These are phyloP conservation scores for Tuber borchii DNA, from an alignment of 495 filamentous ascomycete genomes.

Conservation along the genomic window DNA sequence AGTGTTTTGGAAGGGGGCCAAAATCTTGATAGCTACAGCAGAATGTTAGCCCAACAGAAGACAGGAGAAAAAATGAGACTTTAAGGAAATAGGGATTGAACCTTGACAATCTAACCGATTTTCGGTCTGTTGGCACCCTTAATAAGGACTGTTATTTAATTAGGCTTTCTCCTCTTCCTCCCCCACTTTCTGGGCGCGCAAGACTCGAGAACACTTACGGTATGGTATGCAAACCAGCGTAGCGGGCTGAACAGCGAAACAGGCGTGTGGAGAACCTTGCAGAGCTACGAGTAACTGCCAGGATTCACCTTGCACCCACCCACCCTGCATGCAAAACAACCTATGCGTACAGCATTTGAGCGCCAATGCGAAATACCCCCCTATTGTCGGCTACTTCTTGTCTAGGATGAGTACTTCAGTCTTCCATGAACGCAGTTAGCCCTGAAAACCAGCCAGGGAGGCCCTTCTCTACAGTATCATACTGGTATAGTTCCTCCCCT, in stretches of 20 bases:
- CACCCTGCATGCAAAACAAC: not conserved
- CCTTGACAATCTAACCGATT: constrained; percentile 4
- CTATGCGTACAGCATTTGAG: not conserved
- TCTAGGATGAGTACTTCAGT: not conserved
- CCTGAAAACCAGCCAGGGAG: not conserved
- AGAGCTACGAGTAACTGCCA: not conserved
- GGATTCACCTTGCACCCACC: not conserved
- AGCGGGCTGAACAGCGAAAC: constrained; percentile 1
- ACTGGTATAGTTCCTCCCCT: not conserved
- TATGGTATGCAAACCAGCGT: not conserved
- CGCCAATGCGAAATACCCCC: not conserved
- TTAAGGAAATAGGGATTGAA: not conserved
- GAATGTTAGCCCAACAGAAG: not conserved
- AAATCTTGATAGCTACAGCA: not conserved
- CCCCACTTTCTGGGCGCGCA: not conserved
- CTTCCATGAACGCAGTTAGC: not conserved
- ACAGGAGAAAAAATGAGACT: not conserved
- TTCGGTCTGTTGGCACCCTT: not conserved
- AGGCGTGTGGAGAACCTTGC: not conserved
- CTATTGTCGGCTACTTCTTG: not conserved
- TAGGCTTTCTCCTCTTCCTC: constrained; percentile 3
- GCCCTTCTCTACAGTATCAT: not conserved
- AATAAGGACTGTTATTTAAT: constrained; percentile 1
- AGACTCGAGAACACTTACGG: not conserved
- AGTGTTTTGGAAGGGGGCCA: not conserved